phyloP scores from a whole-genome alignment of 768 basidiomycete genomes.

The Leccinum fibrillosum region DNA sequence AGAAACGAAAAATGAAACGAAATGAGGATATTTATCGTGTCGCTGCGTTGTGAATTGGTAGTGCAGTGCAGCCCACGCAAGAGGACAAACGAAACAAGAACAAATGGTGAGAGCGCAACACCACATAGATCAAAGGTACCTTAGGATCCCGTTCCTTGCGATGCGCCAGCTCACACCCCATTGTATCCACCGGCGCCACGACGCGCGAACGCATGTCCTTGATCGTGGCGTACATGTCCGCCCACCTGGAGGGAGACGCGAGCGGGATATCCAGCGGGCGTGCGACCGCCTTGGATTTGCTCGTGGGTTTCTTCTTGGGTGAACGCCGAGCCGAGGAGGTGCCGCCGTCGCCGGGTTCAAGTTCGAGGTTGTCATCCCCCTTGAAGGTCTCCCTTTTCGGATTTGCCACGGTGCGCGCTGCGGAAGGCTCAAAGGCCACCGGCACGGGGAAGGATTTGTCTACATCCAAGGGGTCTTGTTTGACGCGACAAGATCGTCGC shows the following conservation, averaged over 20 bases:
- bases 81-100: too few species aligned
- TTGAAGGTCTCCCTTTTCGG: not conserved
- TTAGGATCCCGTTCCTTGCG: slow-evolving; percentile 60
- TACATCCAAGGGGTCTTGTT: slow-evolving; percentile 17
- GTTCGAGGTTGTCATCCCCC: not conserved
- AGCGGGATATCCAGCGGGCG: slow-evolving; percentile 58
- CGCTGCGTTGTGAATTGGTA: not conserved
- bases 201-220: slow-evolving; percentile 71
- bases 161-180: slow-evolving; percentile 81
- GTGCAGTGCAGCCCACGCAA: not conserved
- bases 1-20: not conserved
- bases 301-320: slow-evolving; percentile 34
- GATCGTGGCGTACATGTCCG: slow-evolving; percentile 66
- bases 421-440: not conserved
- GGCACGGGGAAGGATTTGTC: not conserved
- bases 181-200: slow-evolving; percentile 86
- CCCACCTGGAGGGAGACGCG: slow-evolving; percentile 65
- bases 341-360: not conserved
- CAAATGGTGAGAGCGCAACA: not conserved
- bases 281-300: slow-evolving; percentile 56
- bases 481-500: slow-evolving; percentile 29
- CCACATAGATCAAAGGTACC: slow-evolving; percentile 35
- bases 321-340: not conserved
- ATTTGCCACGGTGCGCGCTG: not conserved
- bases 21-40: not conserved